Conservation (phyloP, 2,329 filamentous ascomycete species). For the Fusarium equiseti region DNA sequence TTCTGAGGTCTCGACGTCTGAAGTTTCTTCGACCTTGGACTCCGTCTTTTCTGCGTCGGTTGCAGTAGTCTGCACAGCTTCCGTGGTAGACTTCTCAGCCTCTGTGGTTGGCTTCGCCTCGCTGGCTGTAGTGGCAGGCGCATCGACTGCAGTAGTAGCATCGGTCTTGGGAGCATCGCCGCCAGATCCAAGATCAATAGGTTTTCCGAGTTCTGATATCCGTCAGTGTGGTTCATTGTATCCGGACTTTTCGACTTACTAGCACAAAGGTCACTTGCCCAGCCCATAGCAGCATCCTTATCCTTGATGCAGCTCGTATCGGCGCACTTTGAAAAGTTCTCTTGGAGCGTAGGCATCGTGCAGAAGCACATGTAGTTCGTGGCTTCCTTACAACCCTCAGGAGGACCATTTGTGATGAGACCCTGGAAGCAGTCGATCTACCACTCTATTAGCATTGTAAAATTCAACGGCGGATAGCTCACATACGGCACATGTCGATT, state of each 20-base stretch:
- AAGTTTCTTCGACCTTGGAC: background rate
- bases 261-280: slow-evolving; percentile 52
- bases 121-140: background rate
- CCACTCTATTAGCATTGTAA: background rate
- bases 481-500: slow-evolving; percentile 38
- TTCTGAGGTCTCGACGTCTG: background rate
- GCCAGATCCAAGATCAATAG: slow-evolving; percentile 22
- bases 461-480: rapidly evolving
- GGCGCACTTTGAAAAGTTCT: slow-evolving; percentile 44
- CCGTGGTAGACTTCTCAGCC: background rate
- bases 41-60: background rate
- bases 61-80: background rate
- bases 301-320: slow-evolving; percentile 22
- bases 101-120: slow-evolving; percentile 7
- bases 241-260: background rate
- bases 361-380: slow-evolving; percentile 51
- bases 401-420: slow-evolving; percentile 47
- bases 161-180: slow-evolving; percentile 6
- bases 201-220: slow-evolving; percentile 22
- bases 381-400: slow-evolving; percentile 47
- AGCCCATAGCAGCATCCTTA: slow-evolving; percentile 31
- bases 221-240: background rate
- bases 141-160: background rate
- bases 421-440: slow-evolving; percentile 48
- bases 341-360: slow-evolving; percentile 41